Base-by-base conservation (phyloP, 345 rosid genomes). In the Mercurialis annua region DNA sequence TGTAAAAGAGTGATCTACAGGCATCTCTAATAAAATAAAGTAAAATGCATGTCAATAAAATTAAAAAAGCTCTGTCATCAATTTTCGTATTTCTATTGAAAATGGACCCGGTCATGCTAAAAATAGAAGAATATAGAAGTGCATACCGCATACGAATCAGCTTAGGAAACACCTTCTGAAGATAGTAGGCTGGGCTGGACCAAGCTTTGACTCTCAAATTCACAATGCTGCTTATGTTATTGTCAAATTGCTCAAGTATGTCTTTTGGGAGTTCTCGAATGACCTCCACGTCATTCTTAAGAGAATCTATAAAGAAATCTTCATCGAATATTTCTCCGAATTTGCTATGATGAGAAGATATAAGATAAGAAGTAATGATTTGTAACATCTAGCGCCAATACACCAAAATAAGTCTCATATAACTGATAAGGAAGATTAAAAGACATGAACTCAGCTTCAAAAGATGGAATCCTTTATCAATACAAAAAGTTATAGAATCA, bases 291-390 rank as follows among this genome's bases (percentile, higher is more conserved):
- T 86, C 83, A 79, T 87, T 86, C 80, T 81, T 78, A 67, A 94
- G 95, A 2, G 87, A 71, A 67, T 80, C 71, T 53, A 91, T 86
- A 76, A 94, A 94, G 83, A 86, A 91, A 67, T 85, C 96, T 80
- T 94, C 97, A 68, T 94, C 97, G 73, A 94, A 94, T 67, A 94
- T 94, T 55, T 89, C 96, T 34, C 95, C 89, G 67, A 94, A 94
- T 64, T 90, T 86, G 83, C 97, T 93, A 92, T 73, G 67, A 67
- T 56, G 64, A 65, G 73, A 34, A 51, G 11, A 70, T 64, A 77
- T 64, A 47, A 50, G 2, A 20, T 8, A 20, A 44, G 51, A 38
- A 66, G 74, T 26, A 65, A 66, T 40, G 18, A 8, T 46, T 33
- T 30, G 51, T 65, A 65, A 71, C 30, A 71, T 71, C 47, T 36